Percentiles rank a stretch among this genome's conserved stretches.
phyloP scores from a whole-genome alignment of 2,329 filamentous ascomycete genomes.

The Microsporum ferrugineum region DNA sequence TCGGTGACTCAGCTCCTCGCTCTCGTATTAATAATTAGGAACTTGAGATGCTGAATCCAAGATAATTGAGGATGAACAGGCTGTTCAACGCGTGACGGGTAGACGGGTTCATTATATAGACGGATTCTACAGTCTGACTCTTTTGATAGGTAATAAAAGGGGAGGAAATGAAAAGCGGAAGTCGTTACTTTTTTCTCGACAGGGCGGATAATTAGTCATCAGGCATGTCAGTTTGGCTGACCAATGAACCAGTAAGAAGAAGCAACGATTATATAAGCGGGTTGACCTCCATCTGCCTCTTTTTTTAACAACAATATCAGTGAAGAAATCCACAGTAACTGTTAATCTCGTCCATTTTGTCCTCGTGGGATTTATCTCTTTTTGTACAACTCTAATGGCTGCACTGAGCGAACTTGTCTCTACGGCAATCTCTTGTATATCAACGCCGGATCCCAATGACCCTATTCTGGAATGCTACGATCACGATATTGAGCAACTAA shows the following conservation, averaged over 20 bases:
- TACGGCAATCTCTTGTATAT: conserved; percentile 21
- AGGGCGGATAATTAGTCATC: background rate
- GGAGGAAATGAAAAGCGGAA: too few relatives aligned
- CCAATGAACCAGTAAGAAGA: too few relatives aligned
- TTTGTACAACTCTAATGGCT: background rate
- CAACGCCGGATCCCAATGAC: conserved; percentile 22
- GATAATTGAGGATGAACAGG: background rate
- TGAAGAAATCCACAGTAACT: background rate
- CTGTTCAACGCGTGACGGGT: background rate
- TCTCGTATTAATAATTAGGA: background rate
- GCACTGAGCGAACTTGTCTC: conserved; percentile 17
- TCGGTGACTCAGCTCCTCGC: background rate
- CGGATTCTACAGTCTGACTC: too few relatives aligned
- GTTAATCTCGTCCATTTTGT: background rate
- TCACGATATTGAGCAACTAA: conserved; percentile 16
- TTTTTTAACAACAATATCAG: too few relatives aligned
- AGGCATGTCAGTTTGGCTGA: background rate
- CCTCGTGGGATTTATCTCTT: background rate
- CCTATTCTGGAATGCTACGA: conserved; percentile 28
- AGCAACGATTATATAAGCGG: too few relatives aligned
- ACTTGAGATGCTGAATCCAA: background rate
- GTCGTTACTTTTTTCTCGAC: background rate
- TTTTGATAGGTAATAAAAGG: too few relatives aligned
- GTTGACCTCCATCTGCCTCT: too few relatives aligned
- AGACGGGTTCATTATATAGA: background rate